phyloP scores from a whole-genome alignment of 805 yeast genomes.

The Spathaspora arborariae region DNA sequence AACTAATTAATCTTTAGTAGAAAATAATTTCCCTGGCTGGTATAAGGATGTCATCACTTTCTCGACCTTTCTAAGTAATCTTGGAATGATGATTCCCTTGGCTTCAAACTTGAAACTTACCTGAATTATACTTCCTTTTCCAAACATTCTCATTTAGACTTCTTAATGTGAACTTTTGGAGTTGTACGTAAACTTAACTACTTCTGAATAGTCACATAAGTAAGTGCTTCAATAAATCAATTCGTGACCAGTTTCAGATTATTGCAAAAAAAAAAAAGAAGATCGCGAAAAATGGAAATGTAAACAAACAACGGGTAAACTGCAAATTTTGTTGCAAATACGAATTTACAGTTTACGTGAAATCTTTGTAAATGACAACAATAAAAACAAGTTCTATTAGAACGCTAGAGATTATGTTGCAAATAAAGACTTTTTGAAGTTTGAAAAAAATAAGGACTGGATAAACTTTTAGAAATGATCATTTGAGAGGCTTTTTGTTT shows the following conservation, averaged over 20 bases:
- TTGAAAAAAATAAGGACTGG: too few species aligned
- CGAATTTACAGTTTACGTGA: neutral
- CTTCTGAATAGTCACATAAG: too few species aligned
- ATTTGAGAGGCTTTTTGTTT: too few species aligned
- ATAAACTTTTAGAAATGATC: too few species aligned
- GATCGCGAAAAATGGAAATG: neutral
- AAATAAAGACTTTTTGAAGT: too few species aligned
- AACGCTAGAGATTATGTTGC: neutral
- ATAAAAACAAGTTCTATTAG: neutral
- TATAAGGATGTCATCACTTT: too few species aligned
- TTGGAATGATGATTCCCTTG: too few species aligned
- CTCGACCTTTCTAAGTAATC: neutral
- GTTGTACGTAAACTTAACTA: too few species aligned
- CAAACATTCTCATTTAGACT: too few species aligned
- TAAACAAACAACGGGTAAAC: neutral
- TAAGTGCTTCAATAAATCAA: neutral
- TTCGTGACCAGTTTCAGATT: neutral
- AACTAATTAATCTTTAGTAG: neutral
- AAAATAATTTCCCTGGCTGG: neutral
- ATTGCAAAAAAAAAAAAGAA: neutral
- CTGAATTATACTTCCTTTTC: too few species aligned
- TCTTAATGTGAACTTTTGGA: too few species aligned
- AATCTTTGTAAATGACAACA: neutral
- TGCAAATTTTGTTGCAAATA: neutral
- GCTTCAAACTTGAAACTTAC: too few species aligned